phyloP scores from a whole-genome alignment of 2,329 filamentous ascomycete genomes.

The Penicillium janthinellum region DNA sequence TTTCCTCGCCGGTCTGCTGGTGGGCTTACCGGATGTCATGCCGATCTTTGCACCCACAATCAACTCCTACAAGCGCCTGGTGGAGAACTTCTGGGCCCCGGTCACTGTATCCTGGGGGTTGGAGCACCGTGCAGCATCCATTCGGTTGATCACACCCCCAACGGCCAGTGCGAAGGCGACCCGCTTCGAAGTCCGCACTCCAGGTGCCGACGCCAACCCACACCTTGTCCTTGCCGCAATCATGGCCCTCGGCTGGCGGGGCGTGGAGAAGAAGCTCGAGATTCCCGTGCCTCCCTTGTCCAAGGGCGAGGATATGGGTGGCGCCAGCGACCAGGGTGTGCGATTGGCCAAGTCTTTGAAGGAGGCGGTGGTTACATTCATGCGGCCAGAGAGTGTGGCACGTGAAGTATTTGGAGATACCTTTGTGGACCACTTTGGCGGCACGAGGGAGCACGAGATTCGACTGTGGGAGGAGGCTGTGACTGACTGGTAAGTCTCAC shows the following conservation, averaged over 20 bases:
- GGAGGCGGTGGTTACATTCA: constrained; percentile 81
- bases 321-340: constrained; percentile 68
- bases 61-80: constrained; percentile 96
- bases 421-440: constrained; percentile 94
- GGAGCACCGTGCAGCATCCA: constrained; percentile 89
- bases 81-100: constrained; percentile 99
- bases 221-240: constrained; percentile 85
- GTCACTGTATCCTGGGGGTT: constrained; percentile 97
- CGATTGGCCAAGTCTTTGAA: constrained; percentile 81
- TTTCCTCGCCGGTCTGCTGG: constrained; percentile 87
- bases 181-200: constrained; percentile 87
- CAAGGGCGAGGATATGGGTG: constrained; percentile 80
- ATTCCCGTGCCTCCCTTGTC: constrained; percentile 81
- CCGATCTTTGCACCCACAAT: constrained; percentile 90
- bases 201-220: constrained; percentile 91
- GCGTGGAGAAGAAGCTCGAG: constrained; percentile 87
- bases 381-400: constrained; percentile 77
- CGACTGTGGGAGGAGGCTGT: constrained; percentile 92
- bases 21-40: constrained; percentile 93
- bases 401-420: constrained; percentile 90
- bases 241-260: constrained; percentile 84
- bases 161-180: constrained; percentile 83
- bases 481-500: constrained; percentile 81
- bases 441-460: constrained; percentile 89
- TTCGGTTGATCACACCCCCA: constrained; percentile 86